Conservation (phyloP, 306 rosid species). For the Medicago ruthenica region DNA sequence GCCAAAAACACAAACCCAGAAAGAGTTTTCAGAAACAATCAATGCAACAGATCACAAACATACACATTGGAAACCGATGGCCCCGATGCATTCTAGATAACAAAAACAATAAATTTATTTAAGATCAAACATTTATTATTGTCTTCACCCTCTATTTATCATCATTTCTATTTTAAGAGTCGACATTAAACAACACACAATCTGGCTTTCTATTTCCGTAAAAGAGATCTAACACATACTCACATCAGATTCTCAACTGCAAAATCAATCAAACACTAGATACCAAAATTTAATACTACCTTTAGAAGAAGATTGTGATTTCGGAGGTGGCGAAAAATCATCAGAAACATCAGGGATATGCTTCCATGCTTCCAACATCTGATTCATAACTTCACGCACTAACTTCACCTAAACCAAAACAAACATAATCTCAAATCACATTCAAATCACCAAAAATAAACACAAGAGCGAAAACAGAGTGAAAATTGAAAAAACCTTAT, state of each 20-base stretch:
- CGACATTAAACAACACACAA: slow-evolving; percentile 9
- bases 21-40: slow-evolving; percentile 8
- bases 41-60: slow-evolving; percentile 30
- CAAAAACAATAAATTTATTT: background rate
- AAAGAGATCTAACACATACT: slow-evolving; percentile 22
- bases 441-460: slow-evolving; percentile 39
- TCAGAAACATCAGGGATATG: slow-evolving; percentile 86
- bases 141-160: background rate
- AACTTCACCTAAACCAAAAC: slow-evolving; percentile 69
- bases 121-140: slow-evolving; percentile 17
- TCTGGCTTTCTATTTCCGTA: slow-evolving; percentile 16
- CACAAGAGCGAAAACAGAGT: background rate
- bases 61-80: background rate
- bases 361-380: slow-evolving; percentile 90
- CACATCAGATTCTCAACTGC: slow-evolving; percentile 10
- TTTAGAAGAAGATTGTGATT: slow-evolving; percentile 69
- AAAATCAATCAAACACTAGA: slow-evolving; percentile 11
- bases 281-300: slow-evolving; percentile 53
- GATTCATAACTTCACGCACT: slow-evolving; percentile 90
- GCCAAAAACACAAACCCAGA: slow-evolving; percentile 40
- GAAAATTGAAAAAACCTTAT: slow-evolving; percentile 59
- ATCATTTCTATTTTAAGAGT: background rate
- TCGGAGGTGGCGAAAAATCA: slow-evolving; percentile 73
- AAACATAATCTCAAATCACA: slow-evolving; percentile 27
- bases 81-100: too few relatives aligned